A percentile compares a stretch with the other conserved stretches of the same genome.
These are phyloP conservation scores for Anisogramma anomala DNA, from an alignment of 2,329 filamentous ascomycete species.

Conservation along the genomic window DNA sequence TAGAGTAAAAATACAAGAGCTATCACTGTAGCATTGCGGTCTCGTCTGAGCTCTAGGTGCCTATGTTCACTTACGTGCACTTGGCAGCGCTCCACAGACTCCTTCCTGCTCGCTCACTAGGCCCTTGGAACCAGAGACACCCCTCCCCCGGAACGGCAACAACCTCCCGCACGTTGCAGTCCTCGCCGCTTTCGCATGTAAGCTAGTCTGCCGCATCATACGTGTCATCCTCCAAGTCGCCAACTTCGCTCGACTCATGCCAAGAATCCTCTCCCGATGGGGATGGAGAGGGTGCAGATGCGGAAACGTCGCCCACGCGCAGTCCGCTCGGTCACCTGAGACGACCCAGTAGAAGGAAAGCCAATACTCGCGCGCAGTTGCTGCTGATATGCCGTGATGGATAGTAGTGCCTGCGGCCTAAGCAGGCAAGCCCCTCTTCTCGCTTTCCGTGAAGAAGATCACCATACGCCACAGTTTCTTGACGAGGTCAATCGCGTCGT, in stretches of 20 bases:
- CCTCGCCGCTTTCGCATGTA: not conserved
- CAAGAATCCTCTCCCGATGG: not conserved
- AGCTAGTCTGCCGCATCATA: not conserved
- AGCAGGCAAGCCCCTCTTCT: slow-evolving; percentile 73
- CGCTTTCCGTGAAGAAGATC: slow-evolving; percentile 92
- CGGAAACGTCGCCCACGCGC: not conserved
- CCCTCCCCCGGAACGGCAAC: not conserved
- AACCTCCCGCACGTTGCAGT: not conserved
- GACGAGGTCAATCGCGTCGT: slow-evolving; percentile 86
- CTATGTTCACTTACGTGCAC: too few relatives aligned
- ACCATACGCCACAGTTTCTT: slow-evolving; percentile 98
- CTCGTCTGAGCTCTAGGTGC: too few relatives aligned
- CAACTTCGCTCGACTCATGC: not conserved
- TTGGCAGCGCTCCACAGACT: too few relatives aligned
- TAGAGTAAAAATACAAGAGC: too few relatives aligned
- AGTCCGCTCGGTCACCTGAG: slow-evolving; percentile 3
- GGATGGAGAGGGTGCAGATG: not conserved
- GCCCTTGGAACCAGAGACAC: not conserved
- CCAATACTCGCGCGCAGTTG: not conserved
- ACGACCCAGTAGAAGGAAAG: slow-evolving; percentile 1
- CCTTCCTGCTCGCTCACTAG: too few relatives aligned
- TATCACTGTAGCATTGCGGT: too few relatives aligned
- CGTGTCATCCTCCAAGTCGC: not conserved
- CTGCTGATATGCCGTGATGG: not conserved
- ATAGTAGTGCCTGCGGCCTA: slow-evolving; percentile 24